A percentile compares a stretch with the other conserved stretches of the same genome.
phyloP scores from a whole-genome alignment of 768 basidiomycete genomes.

The Russula compacta region DNA sequence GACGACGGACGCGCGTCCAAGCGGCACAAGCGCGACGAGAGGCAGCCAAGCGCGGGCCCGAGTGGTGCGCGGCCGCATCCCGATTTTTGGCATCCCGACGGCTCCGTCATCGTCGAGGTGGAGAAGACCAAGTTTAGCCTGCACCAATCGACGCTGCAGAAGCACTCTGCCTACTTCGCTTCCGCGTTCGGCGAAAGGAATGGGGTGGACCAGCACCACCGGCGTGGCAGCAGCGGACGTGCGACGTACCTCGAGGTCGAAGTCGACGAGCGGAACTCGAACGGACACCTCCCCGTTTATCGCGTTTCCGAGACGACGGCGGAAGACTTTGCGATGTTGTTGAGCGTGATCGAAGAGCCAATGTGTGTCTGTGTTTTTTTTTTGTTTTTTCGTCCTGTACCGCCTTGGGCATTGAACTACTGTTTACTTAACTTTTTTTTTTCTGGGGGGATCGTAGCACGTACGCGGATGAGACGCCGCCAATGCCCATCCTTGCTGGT shows the following conservation, averaged over 20 bases:
- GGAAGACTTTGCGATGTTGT: conserved; percentile 29
- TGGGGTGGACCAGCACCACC: not conserved
- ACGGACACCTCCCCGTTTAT: conserved; percentile 19
- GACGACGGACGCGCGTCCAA: not conserved
- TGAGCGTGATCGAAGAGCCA: conserved; percentile 27
- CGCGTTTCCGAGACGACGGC: conserved; percentile 22
- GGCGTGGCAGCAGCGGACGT: not conserved
- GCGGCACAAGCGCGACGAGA: not conserved
- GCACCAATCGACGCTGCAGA: conserved; percentile 29
- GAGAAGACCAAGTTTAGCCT: conserved; percentile 29
- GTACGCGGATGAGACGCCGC: conserved; percentile 23
- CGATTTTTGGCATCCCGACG: conserved; percentile 31
- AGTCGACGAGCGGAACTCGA: not conserved
- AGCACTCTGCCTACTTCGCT: conserved; percentile 29
- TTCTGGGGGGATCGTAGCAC: conserved; percentile 14
- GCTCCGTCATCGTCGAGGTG: conserved; percentile 30
- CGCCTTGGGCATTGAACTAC: too few relatives aligned
- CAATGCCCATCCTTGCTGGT: conserved; percentile 26
- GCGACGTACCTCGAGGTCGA: not conserved
- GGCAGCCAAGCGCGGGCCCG: not conserved
- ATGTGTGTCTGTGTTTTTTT: conserved; percentile 23
- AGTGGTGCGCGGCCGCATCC: not conserved
- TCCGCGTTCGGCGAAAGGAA: conserved; percentile 17
- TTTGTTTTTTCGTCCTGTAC: not conserved
- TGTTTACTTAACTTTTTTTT: not conserved